phyloP scores from a whole-genome alignment of 2,329 filamentous ascomycete genomes.

The Cryphonectria carpinicola region DNA sequence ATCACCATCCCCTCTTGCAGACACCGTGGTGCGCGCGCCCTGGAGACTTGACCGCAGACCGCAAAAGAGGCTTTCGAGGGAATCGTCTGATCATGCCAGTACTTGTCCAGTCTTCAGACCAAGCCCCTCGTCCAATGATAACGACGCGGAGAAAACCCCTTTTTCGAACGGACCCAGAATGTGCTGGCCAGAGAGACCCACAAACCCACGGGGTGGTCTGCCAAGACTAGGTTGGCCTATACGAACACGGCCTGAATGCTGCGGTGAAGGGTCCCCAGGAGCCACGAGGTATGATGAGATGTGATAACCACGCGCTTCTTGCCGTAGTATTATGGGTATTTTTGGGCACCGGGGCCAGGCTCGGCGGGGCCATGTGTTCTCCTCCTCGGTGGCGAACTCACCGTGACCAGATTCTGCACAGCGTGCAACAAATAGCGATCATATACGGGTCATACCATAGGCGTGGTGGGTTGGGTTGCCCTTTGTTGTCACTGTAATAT shows the following conservation, averaged over 20 bases:
- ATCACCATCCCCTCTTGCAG: not conserved
- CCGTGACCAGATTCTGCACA: not conserved
- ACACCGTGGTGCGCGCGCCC: not conserved
- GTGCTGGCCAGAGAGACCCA: not conserved
- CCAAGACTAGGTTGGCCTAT: not conserved
- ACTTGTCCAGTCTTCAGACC: not conserved
- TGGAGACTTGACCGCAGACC: not conserved
- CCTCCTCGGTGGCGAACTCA: not conserved
- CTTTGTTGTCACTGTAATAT: not conserved
- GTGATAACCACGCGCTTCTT: not conserved
- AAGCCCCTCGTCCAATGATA: not conserved
- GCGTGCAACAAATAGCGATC: not conserved
- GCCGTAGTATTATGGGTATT: not conserved
- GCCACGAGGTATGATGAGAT: not conserved
- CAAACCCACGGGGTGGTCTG: not conserved
- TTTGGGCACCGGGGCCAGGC: not conserved
- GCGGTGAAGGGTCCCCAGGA: not conserved
- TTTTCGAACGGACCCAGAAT: slow-evolving; percentile 3
- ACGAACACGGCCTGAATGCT: not conserved
- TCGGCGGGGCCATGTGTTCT: not conserved
- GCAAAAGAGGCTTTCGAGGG: not conserved
- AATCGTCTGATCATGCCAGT: not conserved
- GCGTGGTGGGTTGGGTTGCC: too few relatives aligned
- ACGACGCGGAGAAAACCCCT: not conserved
- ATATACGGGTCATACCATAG: not conserved